A percentile compares a stretch with the other conserved stretches of the same genome.
These are phyloP conservation scores for Syzygium aqueum DNA, from an alignment of 345 rosid genomes.

Conservation along the genomic window DNA sequence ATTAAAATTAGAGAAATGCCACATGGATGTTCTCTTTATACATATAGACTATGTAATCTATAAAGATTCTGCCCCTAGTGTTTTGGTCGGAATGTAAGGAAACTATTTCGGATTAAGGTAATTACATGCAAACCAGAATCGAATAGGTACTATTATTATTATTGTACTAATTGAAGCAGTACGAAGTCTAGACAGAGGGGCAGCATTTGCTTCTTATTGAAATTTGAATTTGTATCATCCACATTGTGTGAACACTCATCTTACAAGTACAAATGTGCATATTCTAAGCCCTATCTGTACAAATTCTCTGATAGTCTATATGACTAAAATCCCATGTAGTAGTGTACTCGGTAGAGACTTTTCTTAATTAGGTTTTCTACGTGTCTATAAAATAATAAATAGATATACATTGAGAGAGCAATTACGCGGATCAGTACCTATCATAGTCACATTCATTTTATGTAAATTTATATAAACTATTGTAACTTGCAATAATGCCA, in stretches of 20 bases:
- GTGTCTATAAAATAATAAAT: neutral
- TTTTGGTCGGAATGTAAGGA: neutral
- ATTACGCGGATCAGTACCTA: neutral
- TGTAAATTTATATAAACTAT: neutral
- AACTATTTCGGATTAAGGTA: neutral
- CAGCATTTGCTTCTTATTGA: neutral
- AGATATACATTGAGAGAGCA: neutral
- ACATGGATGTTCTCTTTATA: neutral
- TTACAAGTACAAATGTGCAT: neutral
- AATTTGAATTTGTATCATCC: neutral
- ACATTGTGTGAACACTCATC: neutral
- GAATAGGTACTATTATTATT: neutral
- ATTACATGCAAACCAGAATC: neutral
- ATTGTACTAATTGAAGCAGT: neutral
- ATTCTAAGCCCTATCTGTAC: neutral
- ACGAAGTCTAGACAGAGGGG: neutral
- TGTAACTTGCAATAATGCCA: neutral
- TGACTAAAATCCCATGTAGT: neutral
- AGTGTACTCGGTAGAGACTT: neutral
- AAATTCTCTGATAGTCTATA: neutral
- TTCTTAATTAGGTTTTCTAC: neutral
- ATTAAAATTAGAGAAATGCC: neutral
- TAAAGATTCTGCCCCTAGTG: neutral
- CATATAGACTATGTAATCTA: neutral
- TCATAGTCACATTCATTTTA: neutral